Evolutionary conservation across 192 early-diverging fungal genomes (phyloP).

Genomic region (Podila epigama): DNA sequence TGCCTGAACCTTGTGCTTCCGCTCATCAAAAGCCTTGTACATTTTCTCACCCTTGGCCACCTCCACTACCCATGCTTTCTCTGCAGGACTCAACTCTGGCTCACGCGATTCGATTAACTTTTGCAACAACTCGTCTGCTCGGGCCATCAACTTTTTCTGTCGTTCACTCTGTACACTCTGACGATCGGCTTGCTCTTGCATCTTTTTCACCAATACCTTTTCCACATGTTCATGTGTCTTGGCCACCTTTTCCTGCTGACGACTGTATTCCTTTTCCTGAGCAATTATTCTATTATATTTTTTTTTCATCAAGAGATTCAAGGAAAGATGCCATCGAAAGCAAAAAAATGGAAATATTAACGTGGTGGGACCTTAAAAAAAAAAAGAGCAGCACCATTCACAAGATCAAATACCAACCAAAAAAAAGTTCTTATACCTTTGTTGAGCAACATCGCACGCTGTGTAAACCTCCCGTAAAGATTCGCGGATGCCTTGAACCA

Average conservation of each 20-base stretch:
- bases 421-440: slow-evolving; percentile 4
- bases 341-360: too few relatives aligned
- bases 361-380: too few relatives aligned
- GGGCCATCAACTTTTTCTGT: slow-evolving; percentile 53
- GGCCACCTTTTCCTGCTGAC: slow-evolving; percentile 54
- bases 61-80: slow-evolving; percentile 59
- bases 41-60: slow-evolving; percentile 26
- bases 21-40: slow-evolving; percentile 19
- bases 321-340: too few relatives aligned
- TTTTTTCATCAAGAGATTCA: too few relatives aligned
- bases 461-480: slow-evolving; percentile 48
- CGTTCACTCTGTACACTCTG: slow-evolving; percentile 51
- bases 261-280: slow-evolving; percentile 49
- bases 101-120: slow-evolving; percentile 67
- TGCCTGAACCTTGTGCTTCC: slow-evolving; percentile 19
- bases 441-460: slow-evolving; percentile 29
- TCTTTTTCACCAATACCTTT: slow-evolving; percentile 44
- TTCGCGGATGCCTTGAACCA: slow-evolving; percentile 40
- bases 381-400: too few relatives aligned
- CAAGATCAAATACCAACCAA: not conserved
- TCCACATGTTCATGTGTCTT: slow-evolving; percentile 53
- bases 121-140: slow-evolving; percentile 67
- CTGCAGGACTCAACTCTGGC: slow-evolving; percentile 65
- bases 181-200: slow-evolving; percentile 51
- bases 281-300: slow-evolving; percentile 31